phyloP scores from a whole-genome alignment of 2,329 filamentous ascomycete genomes.

The Remersonia thermophila region DNA sequence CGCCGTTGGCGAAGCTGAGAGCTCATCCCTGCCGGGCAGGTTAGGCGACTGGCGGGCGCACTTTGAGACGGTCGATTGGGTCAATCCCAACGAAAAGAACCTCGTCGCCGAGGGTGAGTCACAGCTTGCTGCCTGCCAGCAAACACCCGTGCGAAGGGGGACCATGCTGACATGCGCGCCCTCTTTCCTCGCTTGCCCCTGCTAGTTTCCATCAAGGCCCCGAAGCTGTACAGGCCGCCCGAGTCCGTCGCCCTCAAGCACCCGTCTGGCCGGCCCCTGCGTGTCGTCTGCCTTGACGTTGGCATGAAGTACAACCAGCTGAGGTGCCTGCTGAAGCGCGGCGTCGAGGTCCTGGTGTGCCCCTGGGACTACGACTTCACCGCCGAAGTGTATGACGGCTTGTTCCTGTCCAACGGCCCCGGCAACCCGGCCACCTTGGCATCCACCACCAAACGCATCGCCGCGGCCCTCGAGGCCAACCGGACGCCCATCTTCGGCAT shows the following conservation, averaged over 20 bases:
- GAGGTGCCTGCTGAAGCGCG: slow-evolving; percentile 78
- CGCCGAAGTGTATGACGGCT: slow-evolving; percentile 79
- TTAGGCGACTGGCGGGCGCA: slow-evolving; percentile 35
- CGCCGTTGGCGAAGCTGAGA: slow-evolving; percentile 21
- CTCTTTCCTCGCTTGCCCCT: no score
- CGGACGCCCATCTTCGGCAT: slow-evolving; percentile 55
- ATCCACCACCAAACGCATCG: slow-evolving; percentile 67
- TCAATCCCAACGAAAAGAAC: slow-evolving; percentile 85
- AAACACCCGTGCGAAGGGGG: background rate
- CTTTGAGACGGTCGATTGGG: slow-evolving; percentile 79
- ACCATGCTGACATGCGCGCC: slow-evolving; percentile 25
- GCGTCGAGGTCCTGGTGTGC: slow-evolving; percentile 86
- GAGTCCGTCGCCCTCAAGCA: slow-evolving; percentile 63
- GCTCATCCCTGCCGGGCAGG: slow-evolving; percentile 26
- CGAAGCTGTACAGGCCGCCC: slow-evolving; percentile 69
- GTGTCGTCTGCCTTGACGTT: slow-evolving; percentile 87
- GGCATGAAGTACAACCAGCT: slow-evolving; percentile 98
- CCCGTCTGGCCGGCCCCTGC: slow-evolving; percentile 74
- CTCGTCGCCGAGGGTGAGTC: slow-evolving; percentile 84
- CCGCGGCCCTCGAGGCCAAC: slow-evolving; percentile 43
- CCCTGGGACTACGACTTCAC: slow-evolving; percentile 95
- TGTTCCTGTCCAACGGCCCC: slow-evolving; percentile 96
- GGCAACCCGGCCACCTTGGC: slow-evolving; percentile 85
- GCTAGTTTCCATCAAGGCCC: slow-evolving; percentile 82
- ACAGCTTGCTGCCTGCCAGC: no score